These are phyloP conservation scores for Penicillium lagena DNA, from an alignment of 495 filamentous ascomycete species.

Conservation along the genomic window DNA sequence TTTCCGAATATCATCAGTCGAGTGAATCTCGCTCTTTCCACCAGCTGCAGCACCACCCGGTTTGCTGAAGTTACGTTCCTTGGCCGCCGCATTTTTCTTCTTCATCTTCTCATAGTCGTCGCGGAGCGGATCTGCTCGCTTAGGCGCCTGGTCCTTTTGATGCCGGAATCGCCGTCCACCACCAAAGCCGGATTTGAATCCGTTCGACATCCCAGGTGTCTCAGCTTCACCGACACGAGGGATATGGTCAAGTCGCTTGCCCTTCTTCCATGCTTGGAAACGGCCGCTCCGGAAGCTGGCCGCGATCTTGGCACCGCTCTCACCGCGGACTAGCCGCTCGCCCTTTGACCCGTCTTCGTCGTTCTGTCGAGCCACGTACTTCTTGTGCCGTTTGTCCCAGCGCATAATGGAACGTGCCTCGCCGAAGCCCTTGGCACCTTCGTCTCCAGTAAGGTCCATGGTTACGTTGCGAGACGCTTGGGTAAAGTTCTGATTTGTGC, in stretches of 20 bases:
- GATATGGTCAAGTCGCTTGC: conserved; percentile 69
- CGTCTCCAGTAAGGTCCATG: conserved; percentile 87
- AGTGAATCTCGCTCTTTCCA: conserved; percentile 75
- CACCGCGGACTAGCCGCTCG: conserved; percentile 76
- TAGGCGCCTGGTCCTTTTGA: conserved; percentile 77
- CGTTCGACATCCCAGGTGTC: conserved; percentile 31
- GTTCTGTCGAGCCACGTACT: conserved; percentile 85
- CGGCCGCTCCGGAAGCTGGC: conserved; percentile 87
- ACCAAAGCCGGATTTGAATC: conserved; percentile 21
- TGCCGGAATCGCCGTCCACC: conserved; percentile 61
- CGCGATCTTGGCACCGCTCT: conserved; percentile 92
- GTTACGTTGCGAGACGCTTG: conserved; percentile 72
- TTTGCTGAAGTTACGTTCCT: conserved; percentile 50
- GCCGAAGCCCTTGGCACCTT: conserved; percentile 68
- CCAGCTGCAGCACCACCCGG: conserved; percentile 47
- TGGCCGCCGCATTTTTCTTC: conserved; percentile 81
- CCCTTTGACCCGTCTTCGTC: conserved; percentile 91
- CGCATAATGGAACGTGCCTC: conserved; percentile 69
- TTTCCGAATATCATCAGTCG: conserved; percentile 78
- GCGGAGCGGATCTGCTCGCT: conserved; percentile 82
- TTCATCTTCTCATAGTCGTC: conserved; percentile 87
- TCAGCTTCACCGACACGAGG: conserved; percentile 81
- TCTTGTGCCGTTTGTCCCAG: conserved; percentile 96
- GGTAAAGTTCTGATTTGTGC: conserved; percentile 68
- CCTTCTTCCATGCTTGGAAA: conserved; percentile 85